These are phyloP conservation scores for Lipomyces yamanashiensis DNA, from an alignment of 805 yeast genomes.

Conservation along the genomic window DNA sequence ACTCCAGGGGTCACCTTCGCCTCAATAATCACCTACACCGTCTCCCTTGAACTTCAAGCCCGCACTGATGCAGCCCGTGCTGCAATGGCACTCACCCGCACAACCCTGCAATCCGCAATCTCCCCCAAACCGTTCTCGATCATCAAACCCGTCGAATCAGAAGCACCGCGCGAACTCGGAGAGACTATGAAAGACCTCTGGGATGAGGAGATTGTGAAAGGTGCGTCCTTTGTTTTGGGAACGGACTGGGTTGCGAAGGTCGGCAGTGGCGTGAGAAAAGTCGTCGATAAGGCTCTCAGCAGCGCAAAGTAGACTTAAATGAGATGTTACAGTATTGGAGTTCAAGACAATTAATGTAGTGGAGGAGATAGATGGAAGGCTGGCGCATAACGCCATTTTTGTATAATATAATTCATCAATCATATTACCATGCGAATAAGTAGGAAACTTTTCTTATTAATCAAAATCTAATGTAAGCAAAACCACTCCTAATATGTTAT, in stretches of 20 bases:
- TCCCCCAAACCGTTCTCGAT: slow-evolving; percentile 13
- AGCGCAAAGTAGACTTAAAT: slow-evolving; percentile 1
- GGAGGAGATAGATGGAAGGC: background rate
- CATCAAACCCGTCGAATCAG: slow-evolving; percentile 12
- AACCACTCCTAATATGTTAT: background rate
- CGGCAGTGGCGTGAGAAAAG: background rate
- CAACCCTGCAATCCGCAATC: slow-evolving; percentile 51
- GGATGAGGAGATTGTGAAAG: slow-evolving; percentile 71
- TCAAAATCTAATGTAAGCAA: background rate
- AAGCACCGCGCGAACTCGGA: slow-evolving; percentile 51
- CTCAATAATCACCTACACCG: slow-evolving; percentile 64
- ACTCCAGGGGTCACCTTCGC: slow-evolving; percentile 61
- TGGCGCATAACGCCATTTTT: background rate
- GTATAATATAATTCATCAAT: background rate
- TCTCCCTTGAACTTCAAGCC: slow-evolving; percentile 59
- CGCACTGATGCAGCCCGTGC: slow-evolving; percentile 54
- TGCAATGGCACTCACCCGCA: slow-evolving; percentile 55
- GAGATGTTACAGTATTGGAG: background rate
- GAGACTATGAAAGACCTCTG: slow-evolving; percentile 79
- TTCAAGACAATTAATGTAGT: background rate
- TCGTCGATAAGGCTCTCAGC: slow-evolving; percentile 5
- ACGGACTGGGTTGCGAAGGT: slow-evolving; percentile 17
- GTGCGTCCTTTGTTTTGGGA: slow-evolving; percentile 60
- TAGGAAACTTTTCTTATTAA: background rate
- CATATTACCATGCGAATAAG: background rate